Conservation (phyloP, 2,329 filamentous ascomycete species). For the Arthroderma sp. region DNA sequence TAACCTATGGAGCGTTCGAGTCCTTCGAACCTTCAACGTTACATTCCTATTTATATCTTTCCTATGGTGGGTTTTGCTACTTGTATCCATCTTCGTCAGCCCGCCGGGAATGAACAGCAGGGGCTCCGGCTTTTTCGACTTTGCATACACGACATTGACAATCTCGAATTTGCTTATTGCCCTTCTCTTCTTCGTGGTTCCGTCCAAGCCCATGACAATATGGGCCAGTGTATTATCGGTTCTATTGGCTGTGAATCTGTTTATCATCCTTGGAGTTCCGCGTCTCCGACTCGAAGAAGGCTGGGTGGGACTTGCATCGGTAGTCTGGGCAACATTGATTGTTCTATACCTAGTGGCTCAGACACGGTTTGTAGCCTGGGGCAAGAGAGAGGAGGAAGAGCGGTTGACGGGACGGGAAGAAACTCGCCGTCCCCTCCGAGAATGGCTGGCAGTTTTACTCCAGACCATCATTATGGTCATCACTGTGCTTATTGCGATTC, state of each 20-base stretch:
- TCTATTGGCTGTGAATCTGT: constrained; percentile 59
- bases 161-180: constrained; percentile 61
- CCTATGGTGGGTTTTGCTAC: constrained; percentile 80
- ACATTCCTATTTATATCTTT: constrained; percentile 63
- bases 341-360: constrained; percentile 65
- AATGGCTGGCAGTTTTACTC: constrained; percentile 71
- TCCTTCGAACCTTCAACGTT: constrained; percentile 64
- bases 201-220: constrained; percentile 65
- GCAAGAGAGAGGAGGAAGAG: constrained; percentile 85
- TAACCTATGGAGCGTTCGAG: constrained; percentile 83
- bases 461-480: constrained; percentile 59
- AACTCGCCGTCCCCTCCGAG: constrained; percentile 62
- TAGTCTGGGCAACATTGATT: constrained; percentile 70
- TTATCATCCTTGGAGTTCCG: constrained; percentile 64
- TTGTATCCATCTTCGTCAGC: constrained; percentile 84
- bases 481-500: constrained; percentile 53
- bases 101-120: constrained; percentile 74
- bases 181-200: constrained; percentile 76
- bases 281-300: constrained; percentile 70
- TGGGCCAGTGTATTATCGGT: constrained; percentile 54
- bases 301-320: constrained; percentile 78
- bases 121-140: constrained; percentile 85
- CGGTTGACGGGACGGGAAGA: constrained; percentile 80
- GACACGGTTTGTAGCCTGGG: constrained; percentile 76
- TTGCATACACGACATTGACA: constrained; percentile 68